Evolutionary conservation across 106 monocot genomes (phyloP), one percentile per base, ranked within the genome.

Genomic region (Phalaenopsis equestris): DNA sequence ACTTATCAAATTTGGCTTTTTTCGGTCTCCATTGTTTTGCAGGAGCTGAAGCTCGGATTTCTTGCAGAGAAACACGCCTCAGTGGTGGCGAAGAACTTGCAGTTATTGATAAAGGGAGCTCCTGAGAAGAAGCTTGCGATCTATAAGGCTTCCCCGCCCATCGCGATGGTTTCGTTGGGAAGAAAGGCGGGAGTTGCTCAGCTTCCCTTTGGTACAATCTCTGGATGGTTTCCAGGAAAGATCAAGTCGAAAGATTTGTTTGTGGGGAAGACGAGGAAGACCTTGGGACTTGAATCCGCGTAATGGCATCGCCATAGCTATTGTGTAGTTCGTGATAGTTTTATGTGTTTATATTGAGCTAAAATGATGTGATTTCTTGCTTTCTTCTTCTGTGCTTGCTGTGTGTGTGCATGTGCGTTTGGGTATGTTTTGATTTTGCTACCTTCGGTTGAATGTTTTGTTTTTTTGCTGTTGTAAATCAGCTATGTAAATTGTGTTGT

Each of bases 31-130:
- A 21, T 76, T 61, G 19, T 10, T 1, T 68, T 11, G 12, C 85
- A 90, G 87, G 89, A 92, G 76, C 48, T 79, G 18, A 92, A 89
- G 41, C 85, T 87, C 80, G 91, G 91, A 41, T 86, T 79, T 52
- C 78, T 85, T 23, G 91, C 91, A 37, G 85, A 92, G 76, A 81
- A 43, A 73, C 91, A 89, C 16, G 89, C 91, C 2, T 45, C 19
- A 72, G 85, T 89, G 37, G 89, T 87, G 8, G 87, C 80, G 0
- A 87, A 89, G 79, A 91, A 86, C 85, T 58, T 91, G 58, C 85
- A 85, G 79, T 23, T 79, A 49, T 65, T 87, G 72, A 82, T 87
- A 36, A 92, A 92, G 72, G 87, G 82, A 43, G 67, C 56, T 37
- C 79, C 64, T 0, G 82, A 81, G 79, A 78, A 41, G 49, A 87